These are phyloP conservation scores for Ciborinia camelliae DNA, from an alignment of 2,329 filamentous ascomycete species.

Conservation along the genomic window DNA sequence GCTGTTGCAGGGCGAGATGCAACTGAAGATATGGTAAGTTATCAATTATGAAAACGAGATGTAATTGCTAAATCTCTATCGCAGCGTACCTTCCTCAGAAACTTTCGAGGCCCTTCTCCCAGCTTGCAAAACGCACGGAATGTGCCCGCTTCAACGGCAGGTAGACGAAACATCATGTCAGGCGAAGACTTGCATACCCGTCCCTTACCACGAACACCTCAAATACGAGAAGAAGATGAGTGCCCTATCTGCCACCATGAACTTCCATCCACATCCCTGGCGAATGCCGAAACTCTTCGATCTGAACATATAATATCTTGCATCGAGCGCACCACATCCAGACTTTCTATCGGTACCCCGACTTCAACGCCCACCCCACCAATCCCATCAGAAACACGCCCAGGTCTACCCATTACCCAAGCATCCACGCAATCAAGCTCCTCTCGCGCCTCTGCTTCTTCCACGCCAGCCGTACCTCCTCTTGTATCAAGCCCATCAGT, in stretches of 20 bases:
- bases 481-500: neutral
- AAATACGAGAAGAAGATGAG: constrained; percentile 69
- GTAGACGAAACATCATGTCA: constrained; percentile 18
- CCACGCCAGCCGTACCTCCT: constrained; percentile 31
- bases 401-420: constrained; percentile 20
- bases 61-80: neutral
- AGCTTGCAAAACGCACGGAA: constrained; percentile 3
- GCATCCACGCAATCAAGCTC: constrained; percentile 29
- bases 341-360: constrained; percentile 19
- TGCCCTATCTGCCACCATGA: constrained; percentile 74
- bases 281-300: constrained; percentile 53
- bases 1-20: constrained; percentile 14
- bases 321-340: constrained; percentile 40
- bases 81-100: constrained; percentile 14
- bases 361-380: constrained; percentile 21
- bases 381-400: constrained; percentile 14
- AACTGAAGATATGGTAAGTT: constrained; percentile 19
- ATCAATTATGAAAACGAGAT: neutral
- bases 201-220: constrained; percentile 34
- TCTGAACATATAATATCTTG: constrained; percentile 58
- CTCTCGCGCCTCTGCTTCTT: constrained; percentile 22
- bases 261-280: constrained; percentile 56
- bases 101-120: constrained; percentile 9
- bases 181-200: constrained; percentile 18
- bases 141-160: neutral